Evolutionary conservation across 75 land plant species (phyloP).

Genomic region (Picea glauca): DNA sequence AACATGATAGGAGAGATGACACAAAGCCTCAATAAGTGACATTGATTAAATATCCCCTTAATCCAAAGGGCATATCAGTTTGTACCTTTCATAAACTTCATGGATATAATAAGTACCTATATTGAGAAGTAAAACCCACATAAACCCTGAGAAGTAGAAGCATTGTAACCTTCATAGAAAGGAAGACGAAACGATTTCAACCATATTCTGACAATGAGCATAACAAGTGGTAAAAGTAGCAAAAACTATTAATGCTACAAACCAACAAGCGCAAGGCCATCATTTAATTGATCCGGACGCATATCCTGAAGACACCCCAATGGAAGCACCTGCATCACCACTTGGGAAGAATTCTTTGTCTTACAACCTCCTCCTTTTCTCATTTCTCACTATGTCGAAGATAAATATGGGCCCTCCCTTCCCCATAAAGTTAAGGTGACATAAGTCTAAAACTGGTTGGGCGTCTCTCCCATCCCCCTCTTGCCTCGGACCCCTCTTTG

Average conservation of each 20-base stretch:
- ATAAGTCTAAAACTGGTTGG: too few species aligned
- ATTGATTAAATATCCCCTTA: conserved; percentile 96
- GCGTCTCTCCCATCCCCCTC: too few species aligned
- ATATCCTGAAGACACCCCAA: too few species aligned
- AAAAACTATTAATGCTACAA: background rate
- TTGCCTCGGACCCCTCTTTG: too few species aligned
- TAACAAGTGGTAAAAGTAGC: background rate
- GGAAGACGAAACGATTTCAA: background rate
- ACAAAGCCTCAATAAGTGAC: conserved; percentile 90
- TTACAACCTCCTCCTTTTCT: too few species aligned
- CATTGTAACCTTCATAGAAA: background rate
- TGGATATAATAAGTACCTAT: background rate
- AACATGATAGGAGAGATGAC: conserved; percentile 88
- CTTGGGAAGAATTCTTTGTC: too few species aligned
- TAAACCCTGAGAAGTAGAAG: background rate
- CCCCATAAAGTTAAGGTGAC: too few species aligned
- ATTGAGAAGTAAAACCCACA: too few species aligned
- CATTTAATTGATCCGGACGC: too few species aligned
- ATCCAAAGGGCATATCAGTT: conserved; percentile 8
- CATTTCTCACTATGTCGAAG: too few species aligned
- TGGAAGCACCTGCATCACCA: too few species aligned
- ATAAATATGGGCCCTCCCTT: too few species aligned
- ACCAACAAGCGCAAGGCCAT: background rate
- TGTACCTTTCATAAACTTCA: background rate
- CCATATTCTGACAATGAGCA: background rate